Conservation (phyloP, 2,329 filamentous ascomycete genomes). For the Colletotrichum lini region DNA sequence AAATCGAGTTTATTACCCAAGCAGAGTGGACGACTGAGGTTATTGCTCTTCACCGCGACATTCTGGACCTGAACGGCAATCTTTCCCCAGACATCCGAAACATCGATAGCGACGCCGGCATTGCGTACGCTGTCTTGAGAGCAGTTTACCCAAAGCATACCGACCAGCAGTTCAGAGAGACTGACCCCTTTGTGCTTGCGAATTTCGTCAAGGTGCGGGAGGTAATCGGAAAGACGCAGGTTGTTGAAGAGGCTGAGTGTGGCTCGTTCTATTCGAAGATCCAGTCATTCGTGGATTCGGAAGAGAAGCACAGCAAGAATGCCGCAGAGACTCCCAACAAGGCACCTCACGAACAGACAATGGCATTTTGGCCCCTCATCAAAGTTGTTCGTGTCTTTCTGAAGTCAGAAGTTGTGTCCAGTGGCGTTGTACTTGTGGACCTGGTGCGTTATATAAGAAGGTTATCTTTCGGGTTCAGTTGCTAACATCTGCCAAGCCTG, state of each 20-base stretch:
- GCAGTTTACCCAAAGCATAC: conserved; percentile 58
- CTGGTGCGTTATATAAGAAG: conserved; percentile 55
- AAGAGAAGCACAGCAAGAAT: not conserved
- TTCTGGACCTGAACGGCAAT: conserved; percentile 58
- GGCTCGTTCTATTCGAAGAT: conserved; percentile 16
- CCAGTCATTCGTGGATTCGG: conserved; percentile 27
- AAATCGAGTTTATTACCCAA: conserved; percentile 69
- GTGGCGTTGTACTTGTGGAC: conserved; percentile 58
- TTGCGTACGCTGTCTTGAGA: conserved; percentile 59
- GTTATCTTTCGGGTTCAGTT: not conserved
- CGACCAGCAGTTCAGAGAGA: conserved; percentile 20
- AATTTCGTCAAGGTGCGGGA: not conserved
- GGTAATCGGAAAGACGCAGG: not conserved
- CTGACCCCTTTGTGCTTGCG: conserved; percentile 1
- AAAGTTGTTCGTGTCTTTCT: conserved; percentile 62
- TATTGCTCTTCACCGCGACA: conserved; percentile 61
- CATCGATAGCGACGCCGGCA: conserved; percentile 59
- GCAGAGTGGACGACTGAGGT: conserved; percentile 70
- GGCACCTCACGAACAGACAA: not conserved
- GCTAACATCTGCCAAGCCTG: conserved; percentile 56
- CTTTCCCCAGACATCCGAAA: conserved; percentile 54
- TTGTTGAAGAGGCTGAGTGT: conserved; percentile 13
- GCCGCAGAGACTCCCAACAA: not conserved
- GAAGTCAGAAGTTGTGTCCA: conserved; percentile 52
- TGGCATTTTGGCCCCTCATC: conserved; percentile 65